Conservation (phyloP, 495 filamentous ascomycete species). For the Terfezia boudieri region DNA sequence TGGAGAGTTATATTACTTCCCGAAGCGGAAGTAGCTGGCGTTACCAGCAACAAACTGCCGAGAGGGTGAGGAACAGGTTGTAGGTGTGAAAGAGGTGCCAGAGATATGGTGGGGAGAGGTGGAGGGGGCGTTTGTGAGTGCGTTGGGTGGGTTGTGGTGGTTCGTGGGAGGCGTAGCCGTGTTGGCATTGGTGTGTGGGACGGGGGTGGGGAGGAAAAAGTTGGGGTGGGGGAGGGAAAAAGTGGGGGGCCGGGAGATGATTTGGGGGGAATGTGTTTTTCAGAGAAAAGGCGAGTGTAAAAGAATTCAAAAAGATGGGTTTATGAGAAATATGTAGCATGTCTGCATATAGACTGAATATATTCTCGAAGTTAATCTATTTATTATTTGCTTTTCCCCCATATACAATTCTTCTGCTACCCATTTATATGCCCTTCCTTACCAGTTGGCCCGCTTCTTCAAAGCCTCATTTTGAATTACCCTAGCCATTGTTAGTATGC, state of each 20-base stretch:
- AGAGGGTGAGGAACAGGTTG: slow-evolving; percentile 40
- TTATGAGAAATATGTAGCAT: no score
- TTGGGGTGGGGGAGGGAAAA: slow-evolving; percentile 32
- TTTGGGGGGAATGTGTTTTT: no score
- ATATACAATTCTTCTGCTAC: no score
- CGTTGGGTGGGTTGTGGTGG: slow-evolving; percentile 47
- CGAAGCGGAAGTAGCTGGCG: slow-evolving; percentile 40
- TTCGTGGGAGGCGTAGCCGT: slow-evolving; percentile 78
- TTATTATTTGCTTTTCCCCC: no score
- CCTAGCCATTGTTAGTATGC: slow-evolving; percentile 9
- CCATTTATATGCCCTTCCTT: neutral
- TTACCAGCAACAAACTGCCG: no score
- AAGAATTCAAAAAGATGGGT: no score
- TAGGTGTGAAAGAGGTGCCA: slow-evolving; percentile 40
- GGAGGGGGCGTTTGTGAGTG: slow-evolving; percentile 54
- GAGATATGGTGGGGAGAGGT: slow-evolving; percentile 40
- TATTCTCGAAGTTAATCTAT: no score
- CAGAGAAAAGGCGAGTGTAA: no score
- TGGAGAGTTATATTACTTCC: no score
- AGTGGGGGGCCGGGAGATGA: no score
- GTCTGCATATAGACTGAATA: no score
- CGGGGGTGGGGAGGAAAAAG: slow-evolving; percentile 57
- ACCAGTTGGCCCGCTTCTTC: slow-evolving; percentile 31
- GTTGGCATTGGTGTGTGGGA: slow-evolving; percentile 69
- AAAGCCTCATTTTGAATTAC: slow-evolving; percentile 53